Evolutionary conservation across 2,329 filamentous ascomycete species (phyloP), one percentile per base, ranked within the genome.

Genomic region (Cordyceps farinosa): DNA sequence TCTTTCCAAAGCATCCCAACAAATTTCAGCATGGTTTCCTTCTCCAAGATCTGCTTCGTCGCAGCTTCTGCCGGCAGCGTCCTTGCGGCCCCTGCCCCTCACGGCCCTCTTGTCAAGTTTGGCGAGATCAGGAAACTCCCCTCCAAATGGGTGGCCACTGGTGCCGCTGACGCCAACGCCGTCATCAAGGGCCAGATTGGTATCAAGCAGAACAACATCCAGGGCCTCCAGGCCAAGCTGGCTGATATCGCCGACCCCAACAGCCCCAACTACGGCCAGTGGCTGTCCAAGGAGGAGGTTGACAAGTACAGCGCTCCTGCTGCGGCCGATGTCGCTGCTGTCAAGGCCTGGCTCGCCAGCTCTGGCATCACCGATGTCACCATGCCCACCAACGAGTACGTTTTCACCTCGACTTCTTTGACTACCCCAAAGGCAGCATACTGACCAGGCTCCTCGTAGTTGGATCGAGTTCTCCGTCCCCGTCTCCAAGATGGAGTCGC

Each of bases 181-280:
- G 22, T 62, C 22, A 59, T 65, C 51, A 65, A 62, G 47, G 58
- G 47, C 7, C 63, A 65, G 45, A 65, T 65, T 27, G 63, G 63
- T 30, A 50, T 65, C 36, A 62, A 62, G 63, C 59, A 65, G 40
- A 54, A 50, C 58, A 72, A 72, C 62, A 68, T 71, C 27, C 64
- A 69, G 27, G 64, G 65, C 44, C 68, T 72, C 17, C 67, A 71
- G 47, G 52, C 66, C n/a, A 66, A 64, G 61, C 70, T 72, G 30
- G 61, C 63, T 13, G 65, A 67, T 9, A 66, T 72, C 7, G 69
- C 70, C 17, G 66, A 70, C 38, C 70, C 70, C 5, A 60, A 61
- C 50, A 71, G 70, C 62, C 59, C 66, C 30, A 67, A 68, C 55
- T 72, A 72, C 60, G 70, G 70, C 30, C 66, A 68, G 34, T 71